Base-by-base conservation (phyloP, 306 rosid genomes). In the Acacia confusa region DNA sequence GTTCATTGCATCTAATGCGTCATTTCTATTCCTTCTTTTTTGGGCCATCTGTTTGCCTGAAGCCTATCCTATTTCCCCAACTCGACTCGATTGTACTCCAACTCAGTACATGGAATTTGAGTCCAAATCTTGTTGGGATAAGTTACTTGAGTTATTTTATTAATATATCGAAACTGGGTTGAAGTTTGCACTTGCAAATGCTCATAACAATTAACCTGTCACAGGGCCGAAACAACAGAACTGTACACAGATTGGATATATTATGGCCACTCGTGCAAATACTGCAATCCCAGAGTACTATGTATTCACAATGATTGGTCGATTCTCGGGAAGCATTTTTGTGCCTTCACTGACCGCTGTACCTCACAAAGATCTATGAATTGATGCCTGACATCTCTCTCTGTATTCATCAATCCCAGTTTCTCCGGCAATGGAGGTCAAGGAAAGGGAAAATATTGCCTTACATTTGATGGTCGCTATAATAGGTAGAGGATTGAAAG, bases 231-330 rank as follows among this genome's bases (percentile, higher is more conserved):
- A 88, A 89, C 88, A 91, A 91, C 90, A 85, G 90, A 85, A 91
- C 70, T 86, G 67, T 96, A 64, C 97, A 89, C 91, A 89, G 98
- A 74, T 85, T 95, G 94, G 98, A 95, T 84, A 91, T 95, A 78
- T 77, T 95, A 85, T 95, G 97, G 96, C 90, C 97, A 22, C 98
- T 93, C 83, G 98, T 95, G 85, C 97, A 93, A 78, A 87, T 93
- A 78, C 82, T 95, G 88, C 98, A 95, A 84, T 93, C 97, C 57
- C 91, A 90, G 85, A 86, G 84, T 68, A 73, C 85, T 2, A 44
- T 80, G 66, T 75, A 65, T 80, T 80, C 83, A 74, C 78, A 66
- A 41, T 88, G 74, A 77, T 81, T 58, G 77, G 63, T 81, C 30
- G 34, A n/a, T 80, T 78, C 77, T 45, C 72, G 74, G 83, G 74